phyloP scores from a whole-genome alignment of 768 basidiomycete species.

The Hypholoma sublateritium region DNA sequence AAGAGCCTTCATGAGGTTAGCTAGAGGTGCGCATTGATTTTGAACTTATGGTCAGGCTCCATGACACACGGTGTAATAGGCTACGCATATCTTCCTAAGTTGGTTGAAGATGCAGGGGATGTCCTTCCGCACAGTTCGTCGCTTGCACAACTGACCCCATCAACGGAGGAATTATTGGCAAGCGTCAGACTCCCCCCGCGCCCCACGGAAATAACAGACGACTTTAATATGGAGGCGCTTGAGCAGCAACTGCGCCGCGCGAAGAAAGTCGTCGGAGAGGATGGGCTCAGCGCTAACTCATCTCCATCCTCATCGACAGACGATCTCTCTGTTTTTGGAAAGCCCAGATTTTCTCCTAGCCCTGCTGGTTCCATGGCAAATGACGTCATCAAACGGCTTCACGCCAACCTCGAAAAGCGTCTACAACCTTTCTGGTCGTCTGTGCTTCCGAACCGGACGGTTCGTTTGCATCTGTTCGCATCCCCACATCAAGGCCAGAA shows the following conservation, averaged over 20 bases:
- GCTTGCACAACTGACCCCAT: constrained; percentile 29
- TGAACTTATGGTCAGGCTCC: not conserved
- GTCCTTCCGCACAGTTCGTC: constrained; percentile 28
- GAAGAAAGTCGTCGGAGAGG: constrained; percentile 10
- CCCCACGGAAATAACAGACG: constrained; percentile 60
- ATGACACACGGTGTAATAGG: constrained; percentile 36
- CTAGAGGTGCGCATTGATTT: constrained; percentile 55
- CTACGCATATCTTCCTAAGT: constrained; percentile 72
- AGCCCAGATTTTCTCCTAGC: not conserved
- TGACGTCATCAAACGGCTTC: constrained; percentile 49
- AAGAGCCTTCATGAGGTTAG: constrained; percentile 71
- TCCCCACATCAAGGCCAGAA: constrained; percentile 27
- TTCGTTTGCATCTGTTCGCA: constrained; percentile 64
- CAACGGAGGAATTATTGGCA: constrained; percentile 50
- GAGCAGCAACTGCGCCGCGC: constrained; percentile 50
- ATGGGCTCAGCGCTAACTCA: constrained; percentile 13
- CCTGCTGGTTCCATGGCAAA: constrained; percentile 16
- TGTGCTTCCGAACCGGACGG: constrained; percentile 58
- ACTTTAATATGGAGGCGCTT: constrained; percentile 54
- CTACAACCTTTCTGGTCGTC: constrained; percentile 82
- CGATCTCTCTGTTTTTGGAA: not conserved
- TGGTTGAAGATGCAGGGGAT: constrained; percentile 33
- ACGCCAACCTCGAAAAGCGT: constrained; percentile 75
- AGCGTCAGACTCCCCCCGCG: constrained; percentile 52
- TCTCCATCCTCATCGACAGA: constrained; percentile 21